These are phyloP conservation scores for Pyropia haitanensis DNA, from an alignment of 23 red algal species.

Conservation along the genomic window DNA sequence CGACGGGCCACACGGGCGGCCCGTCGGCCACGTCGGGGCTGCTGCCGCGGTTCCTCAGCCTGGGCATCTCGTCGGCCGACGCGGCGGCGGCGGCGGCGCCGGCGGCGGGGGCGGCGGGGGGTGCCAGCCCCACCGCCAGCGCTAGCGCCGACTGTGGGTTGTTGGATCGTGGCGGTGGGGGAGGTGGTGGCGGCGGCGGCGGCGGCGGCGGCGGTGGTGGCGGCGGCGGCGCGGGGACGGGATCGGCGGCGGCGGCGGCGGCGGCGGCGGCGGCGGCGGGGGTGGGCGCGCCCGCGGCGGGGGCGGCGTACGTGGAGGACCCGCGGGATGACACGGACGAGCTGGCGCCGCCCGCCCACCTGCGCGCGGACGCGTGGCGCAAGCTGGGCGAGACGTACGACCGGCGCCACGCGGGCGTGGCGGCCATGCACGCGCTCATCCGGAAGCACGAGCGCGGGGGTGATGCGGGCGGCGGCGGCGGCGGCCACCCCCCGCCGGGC, in stretches of 20 bases:
- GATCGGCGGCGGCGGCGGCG: no score
- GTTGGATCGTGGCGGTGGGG: no score
- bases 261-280: no score
- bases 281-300: no score
- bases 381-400: slow-evolving; percentile 16
- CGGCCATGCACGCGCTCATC: slow-evolving; percentile 3
- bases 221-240: slow-evolving; percentile 1
- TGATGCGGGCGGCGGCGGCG: background rate
- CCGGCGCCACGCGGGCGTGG: slow-evolving; percentile 5
- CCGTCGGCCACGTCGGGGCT: no score
- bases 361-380: slow-evolving; percentile 2
- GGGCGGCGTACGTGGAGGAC: background rate
- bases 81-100: no score
- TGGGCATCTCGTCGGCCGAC: no score
- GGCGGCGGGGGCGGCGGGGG: no score
- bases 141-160: no score
- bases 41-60: no score
- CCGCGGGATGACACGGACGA: slow-evolving; percentile 27
- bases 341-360: slow-evolving; percentile 9
- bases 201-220: slow-evolving; percentile 1
- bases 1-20: no score
- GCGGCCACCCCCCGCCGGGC: background rate
- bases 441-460: background rate
- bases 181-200: background rate
- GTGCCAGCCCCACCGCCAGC: no score